Conservation (phyloP, 805 yeast species). For the Starmerella tilneyi region DNA sequence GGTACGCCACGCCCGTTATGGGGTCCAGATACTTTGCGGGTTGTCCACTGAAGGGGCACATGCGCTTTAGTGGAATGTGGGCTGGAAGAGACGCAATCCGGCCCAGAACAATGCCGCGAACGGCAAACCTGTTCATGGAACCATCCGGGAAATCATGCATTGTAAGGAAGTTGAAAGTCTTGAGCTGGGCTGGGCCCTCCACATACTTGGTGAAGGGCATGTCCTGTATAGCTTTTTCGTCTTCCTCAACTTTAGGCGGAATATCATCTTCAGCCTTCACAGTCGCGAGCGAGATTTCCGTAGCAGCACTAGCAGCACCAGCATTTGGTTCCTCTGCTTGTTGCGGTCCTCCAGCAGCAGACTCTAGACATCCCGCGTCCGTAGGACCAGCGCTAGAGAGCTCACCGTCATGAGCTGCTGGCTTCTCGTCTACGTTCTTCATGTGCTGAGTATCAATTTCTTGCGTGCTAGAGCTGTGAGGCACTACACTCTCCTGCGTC, state of each 20-base stretch:
- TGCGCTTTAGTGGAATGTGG: conserved; percentile 42
- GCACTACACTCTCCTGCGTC: too few relatives aligned
- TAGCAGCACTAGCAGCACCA: too few relatives aligned
- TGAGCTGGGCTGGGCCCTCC: conserved; percentile 17
- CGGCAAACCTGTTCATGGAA: conserved; percentile 20
- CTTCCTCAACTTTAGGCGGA: background rate
- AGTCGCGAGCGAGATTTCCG: too few relatives aligned
- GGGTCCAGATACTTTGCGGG: conserved; percentile 85
- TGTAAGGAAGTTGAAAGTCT: conserved; percentile 35
- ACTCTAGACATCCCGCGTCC: too few relatives aligned
- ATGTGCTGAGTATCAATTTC: too few relatives aligned
- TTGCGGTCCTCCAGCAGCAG: too few relatives aligned
- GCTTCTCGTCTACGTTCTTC: too few relatives aligned
- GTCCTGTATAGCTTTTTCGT: background rate
- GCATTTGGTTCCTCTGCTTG: too few relatives aligned
- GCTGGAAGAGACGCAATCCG: conserved; percentile 31
- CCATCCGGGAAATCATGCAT: conserved; percentile 40
- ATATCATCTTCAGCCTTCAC: background rate
- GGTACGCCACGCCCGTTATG: conserved; percentile 73
- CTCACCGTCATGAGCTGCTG: too few relatives aligned
- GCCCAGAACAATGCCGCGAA: conserved; percentile 47
- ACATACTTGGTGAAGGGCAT: too few relatives aligned
- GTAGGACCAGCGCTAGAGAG: too few relatives aligned
- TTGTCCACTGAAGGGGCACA: conserved; percentile 63
- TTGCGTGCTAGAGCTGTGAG: too few relatives aligned